These are phyloP conservation scores for Barnettozyma wickerhamii DNA, from an alignment of 805 yeast genomes.

Conservation along the genomic window DNA sequence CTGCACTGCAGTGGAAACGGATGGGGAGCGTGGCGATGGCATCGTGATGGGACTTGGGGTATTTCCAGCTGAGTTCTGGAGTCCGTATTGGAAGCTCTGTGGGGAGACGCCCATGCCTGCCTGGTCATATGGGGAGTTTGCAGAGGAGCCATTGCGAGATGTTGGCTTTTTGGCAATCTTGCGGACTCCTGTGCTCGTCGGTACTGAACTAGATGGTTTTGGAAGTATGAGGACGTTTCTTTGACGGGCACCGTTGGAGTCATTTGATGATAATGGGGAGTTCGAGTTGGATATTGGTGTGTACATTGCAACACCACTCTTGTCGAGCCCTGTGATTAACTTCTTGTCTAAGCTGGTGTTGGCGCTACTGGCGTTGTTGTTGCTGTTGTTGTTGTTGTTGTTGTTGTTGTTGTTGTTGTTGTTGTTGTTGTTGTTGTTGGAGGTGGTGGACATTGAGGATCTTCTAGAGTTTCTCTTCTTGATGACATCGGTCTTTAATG, in stretches of 20 bases:
- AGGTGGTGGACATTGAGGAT: conserved; percentile 16
- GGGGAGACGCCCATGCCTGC: conserved; percentile 17
- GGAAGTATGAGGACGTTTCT: conserved; percentile 27
- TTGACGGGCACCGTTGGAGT: conserved; percentile 14
- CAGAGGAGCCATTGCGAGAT: not conserved
- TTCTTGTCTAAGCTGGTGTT: too few relatives aligned
- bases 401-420: too few relatives aligned
- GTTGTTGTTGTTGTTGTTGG: conserved; percentile 13
- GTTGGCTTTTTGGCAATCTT: not conserved
- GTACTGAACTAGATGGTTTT: conserved; percentile 19
- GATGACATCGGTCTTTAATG: conserved; percentile 86
- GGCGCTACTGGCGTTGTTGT: too few relatives aligned
- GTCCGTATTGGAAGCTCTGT: conserved; percentile 8
- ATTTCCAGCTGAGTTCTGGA: conserved; percentile 3
- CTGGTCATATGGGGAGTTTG: conserved; percentile 18
- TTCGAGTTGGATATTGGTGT: conserved; percentile 22
- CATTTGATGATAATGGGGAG: conserved; percentile 17
- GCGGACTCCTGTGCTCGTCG: not conserved
- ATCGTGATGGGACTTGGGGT: conserved; percentile 24
- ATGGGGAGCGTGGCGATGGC: conserved; percentile 26
- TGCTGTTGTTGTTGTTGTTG: too few relatives aligned
- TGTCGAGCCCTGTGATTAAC: conserved; percentile 18
- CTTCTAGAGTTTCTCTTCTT: conserved; percentile 57
- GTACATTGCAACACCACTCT: conserved; percentile 18
- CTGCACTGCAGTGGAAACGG: conserved; percentile 5